phyloP scores from a whole-genome alignment of 140 eudicot species.

The Ambrosia hybrid region DNA sequence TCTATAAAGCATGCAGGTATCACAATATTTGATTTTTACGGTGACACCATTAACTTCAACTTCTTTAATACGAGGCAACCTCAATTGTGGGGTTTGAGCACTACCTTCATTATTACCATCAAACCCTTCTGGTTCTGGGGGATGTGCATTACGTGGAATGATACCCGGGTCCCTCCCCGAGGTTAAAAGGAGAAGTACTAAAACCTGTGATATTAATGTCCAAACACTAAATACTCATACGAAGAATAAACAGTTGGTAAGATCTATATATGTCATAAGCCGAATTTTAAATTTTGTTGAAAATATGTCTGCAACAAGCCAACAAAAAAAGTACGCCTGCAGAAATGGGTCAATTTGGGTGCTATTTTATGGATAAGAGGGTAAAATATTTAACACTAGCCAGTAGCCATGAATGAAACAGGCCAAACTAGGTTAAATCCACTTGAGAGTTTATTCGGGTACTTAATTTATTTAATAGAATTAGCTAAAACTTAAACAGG shows the following conservation, averaged over 20 bases:
- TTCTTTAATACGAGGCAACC: slow-evolving; percentile 92
- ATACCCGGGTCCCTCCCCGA: slow-evolving; percentile 99
- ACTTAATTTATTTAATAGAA: background rate
- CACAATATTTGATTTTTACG: slow-evolving; percentile 94
- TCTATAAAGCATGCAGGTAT: slow-evolving; percentile 98
- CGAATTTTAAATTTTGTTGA: background rate
- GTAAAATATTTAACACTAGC: background rate
- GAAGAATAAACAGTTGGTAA: background rate
- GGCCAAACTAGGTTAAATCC: background rate
- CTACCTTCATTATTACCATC: slow-evolving; percentile 77
- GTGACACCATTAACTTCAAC: slow-evolving; percentile 94
- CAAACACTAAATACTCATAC: slow-evolving; percentile 10
- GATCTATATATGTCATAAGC: background rate
- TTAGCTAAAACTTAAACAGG: background rate
- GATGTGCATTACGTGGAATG: slow-evolving; percentile 97
- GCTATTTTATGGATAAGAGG: background rate
- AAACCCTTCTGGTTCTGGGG: slow-evolving; percentile 92
- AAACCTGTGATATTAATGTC: slow-evolving; percentile 54
- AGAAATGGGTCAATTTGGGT: background rate
- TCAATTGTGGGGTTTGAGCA: slow-evolving; percentile 86
- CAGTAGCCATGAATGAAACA: background rate
- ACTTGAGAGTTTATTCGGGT: slow-evolving; percentile 1
- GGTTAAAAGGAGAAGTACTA: slow-evolving; percentile 81
- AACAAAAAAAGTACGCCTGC: slow-evolving; percentile 13
- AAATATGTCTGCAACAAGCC: background rate